A percentile compares a stretch with the other conserved stretches of the same genome.
These are phyloP conservation scores for Penicillium sp. DNA, from an alignment of 2,329 filamentous ascomycete species.

Conservation along the genomic window DNA sequence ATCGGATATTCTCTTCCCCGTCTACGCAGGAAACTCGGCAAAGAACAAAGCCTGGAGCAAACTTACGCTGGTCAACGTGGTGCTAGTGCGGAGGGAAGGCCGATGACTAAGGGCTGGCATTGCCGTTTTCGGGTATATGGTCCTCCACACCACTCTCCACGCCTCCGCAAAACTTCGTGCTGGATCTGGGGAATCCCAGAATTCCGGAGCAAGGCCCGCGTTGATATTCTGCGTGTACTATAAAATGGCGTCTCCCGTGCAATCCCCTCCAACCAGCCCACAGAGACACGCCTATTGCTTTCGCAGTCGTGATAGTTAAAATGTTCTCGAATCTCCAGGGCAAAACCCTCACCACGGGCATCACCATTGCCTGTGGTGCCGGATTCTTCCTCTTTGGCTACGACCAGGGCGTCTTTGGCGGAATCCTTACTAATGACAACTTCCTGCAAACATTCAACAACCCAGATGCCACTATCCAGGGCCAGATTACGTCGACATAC, in stretches of 20 bases:
- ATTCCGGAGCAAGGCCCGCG: background rate
- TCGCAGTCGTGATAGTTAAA: background rate
- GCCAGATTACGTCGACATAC: slow-evolving; percentile 1
- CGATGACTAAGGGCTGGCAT: background rate
- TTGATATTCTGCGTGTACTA: background rate
- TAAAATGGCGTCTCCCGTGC: background rate
- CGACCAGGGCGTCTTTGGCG: slow-evolving; percentile 5
- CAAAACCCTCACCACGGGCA: background rate
- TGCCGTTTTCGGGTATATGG: too few relatives aligned
- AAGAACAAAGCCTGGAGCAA: too few relatives aligned
- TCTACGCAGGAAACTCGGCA: too few relatives aligned
- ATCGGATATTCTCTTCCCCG: too few relatives aligned
- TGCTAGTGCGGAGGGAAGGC: background rate
- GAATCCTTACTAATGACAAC: slow-evolving; percentile 2
- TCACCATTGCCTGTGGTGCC: slow-evolving; percentile 4
- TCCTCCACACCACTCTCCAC: background rate
- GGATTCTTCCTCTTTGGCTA: slow-evolving; percentile 7
- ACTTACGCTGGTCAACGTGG: too few relatives aligned
- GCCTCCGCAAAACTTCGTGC: background rate
- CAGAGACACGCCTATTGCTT: background rate
- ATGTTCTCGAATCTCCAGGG: slow-evolving; percentile 1
- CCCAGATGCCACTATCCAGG: background rate
- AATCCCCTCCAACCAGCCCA: too few relatives aligned
- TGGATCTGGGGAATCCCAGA: background rate
- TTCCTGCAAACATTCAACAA: slow-evolving; percentile 2